A percentile compares a stretch with the other conserved stretches of the same genome.
phyloP scores from a whole-genome alignment of 805 yeast species.

The Kluyveromyces dobzhanskii region DNA sequence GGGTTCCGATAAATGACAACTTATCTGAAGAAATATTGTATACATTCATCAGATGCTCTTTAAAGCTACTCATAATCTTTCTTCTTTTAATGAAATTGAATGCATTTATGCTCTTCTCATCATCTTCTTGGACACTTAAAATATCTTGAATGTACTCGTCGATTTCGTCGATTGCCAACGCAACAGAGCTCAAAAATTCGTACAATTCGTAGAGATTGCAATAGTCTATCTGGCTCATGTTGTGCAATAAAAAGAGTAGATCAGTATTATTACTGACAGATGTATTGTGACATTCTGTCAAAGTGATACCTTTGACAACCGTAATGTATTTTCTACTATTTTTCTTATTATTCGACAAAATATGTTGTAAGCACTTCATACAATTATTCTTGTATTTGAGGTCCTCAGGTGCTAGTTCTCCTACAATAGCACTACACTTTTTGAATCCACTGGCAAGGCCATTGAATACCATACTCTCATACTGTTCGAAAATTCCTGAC shows the following conservation, averaged over 20 bases:
- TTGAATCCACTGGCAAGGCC: conserved; percentile 56
- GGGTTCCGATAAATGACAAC: conserved; percentile 6
- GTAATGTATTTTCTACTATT: conserved; percentile 13
- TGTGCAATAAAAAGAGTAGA: conserved; percentile 17
- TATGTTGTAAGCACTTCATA: conserved; percentile 12
- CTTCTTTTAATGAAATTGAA: conserved; percentile 4
- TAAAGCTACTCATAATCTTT: conserved; percentile 5
- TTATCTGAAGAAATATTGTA: conserved; percentile 7
- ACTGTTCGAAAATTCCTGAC: conserved; percentile 47
- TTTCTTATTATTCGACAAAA: conserved; percentile 14
- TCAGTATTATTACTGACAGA: conserved; percentile 6
- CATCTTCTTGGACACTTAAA: conserved; percentile 1
- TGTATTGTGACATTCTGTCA: conserved; percentile 7
- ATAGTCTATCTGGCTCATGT: conserved; percentile 15
- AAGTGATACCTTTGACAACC: conserved; percentile 11
- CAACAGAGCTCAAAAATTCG: conserved; percentile 13
- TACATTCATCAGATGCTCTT: conserved; percentile 4
- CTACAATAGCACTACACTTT: conserved; percentile 21
- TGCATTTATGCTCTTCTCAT: background rate
- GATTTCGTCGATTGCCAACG: conserved; percentile 18
- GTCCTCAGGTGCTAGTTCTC: background rate
- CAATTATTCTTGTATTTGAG: conserved; percentile 7
- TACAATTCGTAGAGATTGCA: conserved; percentile 17
- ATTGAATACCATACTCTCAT: conserved; percentile 63
- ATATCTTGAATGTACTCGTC: conserved; percentile 17